A percentile compares a stretch with the other conserved stretches of the same genome.
Conservation (phyloP, 345 rosid genomes). For the Eucalyptus marginata region DNA sequence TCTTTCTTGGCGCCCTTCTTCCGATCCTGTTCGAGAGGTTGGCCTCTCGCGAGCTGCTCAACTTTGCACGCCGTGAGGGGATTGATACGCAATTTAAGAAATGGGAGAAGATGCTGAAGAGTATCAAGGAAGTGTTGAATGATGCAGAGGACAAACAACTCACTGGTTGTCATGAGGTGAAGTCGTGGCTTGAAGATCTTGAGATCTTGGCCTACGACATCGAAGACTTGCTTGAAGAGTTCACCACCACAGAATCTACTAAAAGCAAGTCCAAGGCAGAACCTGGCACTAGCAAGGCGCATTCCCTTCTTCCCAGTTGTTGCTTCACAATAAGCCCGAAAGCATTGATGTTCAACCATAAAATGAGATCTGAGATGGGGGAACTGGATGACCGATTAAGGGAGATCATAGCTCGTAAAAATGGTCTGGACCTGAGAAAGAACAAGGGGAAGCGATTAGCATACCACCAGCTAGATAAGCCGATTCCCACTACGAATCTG, state of each 20-base stretch:
- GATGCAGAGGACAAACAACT: neutral
- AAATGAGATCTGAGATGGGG: fast-evolving
- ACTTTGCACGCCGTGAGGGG: neutral
- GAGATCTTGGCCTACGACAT: neutral
- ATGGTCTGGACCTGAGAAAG: neutral
- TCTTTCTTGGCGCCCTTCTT: neutral
- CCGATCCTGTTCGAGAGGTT: neutral
- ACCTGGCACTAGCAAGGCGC: neutral
- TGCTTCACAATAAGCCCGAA: neutral
- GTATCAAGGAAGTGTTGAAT: neutral
- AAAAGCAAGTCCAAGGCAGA: neutral
- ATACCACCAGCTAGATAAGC: fast-evolving
- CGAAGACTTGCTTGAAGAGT: neutral
- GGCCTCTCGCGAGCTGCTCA: neutral
- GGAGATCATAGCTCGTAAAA: neutral
- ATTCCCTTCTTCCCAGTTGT: neutral
- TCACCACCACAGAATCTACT: neutral
- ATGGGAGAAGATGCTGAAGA: neutral
- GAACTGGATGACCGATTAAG: fast-evolving
- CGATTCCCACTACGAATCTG: neutral
- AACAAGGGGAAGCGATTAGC: fast-evolving
- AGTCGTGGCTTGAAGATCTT: neutral
- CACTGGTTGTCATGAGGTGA: fast-evolving
- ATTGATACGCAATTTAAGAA: neutral
- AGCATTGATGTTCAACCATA: fast-evolving